Percentiles rank a stretch among this genome's conserved stretches.
These are phyloP conservation scores for Scedosporium dehoogii DNA, from an alignment of 2,329 filamentous ascomycete genomes.

Conservation along the genomic window DNA sequence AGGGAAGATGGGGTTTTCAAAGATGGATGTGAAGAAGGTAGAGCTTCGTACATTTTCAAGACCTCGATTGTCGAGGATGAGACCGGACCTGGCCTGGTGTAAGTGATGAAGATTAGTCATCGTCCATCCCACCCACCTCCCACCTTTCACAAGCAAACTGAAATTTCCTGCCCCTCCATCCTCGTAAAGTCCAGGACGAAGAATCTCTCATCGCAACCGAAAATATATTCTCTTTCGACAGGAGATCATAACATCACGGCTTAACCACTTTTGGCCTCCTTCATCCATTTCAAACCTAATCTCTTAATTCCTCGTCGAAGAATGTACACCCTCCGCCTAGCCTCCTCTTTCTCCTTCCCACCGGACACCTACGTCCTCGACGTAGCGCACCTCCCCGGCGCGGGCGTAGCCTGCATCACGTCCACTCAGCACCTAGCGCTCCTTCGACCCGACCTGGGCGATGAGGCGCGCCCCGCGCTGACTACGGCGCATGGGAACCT, in stretches of 20 bases:
- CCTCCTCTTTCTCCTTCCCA: conserved; percentile 12
- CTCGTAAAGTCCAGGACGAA: too few species aligned
- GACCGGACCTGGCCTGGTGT: too few species aligned
- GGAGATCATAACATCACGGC: too few species aligned
- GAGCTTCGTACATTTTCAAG: neutral
- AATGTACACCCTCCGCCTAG: neutral
- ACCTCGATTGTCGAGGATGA: too few species aligned
- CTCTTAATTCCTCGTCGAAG: neutral
- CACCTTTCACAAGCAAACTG: too few species aligned
- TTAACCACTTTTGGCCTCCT: too few species aligned
- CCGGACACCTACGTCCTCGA: conserved; percentile 47
- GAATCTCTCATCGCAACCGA: too few species aligned
- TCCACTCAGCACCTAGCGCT: conserved; percentile 62
- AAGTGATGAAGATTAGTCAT: too few species aligned
- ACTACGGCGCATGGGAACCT: conserved; percentile 50
- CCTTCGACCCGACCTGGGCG: conserved; percentile 49
- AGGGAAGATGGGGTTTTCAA: neutral
- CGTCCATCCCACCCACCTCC: too few species aligned
- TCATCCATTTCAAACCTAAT: too few species aligned
- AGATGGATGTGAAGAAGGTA: neutral
- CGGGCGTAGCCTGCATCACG: conserved; percentile 49
- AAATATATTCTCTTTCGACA: too few species aligned
- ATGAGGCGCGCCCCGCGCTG: conserved; percentile 34
- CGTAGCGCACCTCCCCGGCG: conserved; percentile 37
- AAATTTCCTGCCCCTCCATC: too few species aligned